Evolutionary conservation across 169 alveolate species (phyloP).

Genomic region (Plasmodium blacklocki): DNA sequence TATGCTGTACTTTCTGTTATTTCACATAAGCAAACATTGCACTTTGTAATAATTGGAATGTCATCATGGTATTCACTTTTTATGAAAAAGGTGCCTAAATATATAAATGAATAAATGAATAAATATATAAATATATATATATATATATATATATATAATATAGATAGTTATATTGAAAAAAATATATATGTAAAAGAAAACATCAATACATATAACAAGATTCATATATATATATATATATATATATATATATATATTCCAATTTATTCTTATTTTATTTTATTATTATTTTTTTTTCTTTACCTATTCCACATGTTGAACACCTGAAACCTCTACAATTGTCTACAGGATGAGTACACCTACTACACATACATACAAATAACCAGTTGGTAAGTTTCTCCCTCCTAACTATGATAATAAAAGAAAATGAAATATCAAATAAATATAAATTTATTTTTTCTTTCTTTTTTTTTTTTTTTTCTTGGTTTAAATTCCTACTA

Average conservation of each 20-base stretch:
- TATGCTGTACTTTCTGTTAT: conserved; percentile 59
- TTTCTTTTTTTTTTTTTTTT: background rate
- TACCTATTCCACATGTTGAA: conserved; percentile 85
- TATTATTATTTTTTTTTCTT: background rate
- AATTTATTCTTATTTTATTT: background rate
- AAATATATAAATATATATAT: background rate
- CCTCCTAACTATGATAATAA: conserved; percentile 79
- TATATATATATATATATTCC: background rate
- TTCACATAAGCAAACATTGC: conserved; percentile 56
- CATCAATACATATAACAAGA: no score
- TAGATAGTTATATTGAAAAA: background rate
- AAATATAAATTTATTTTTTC: background rate
- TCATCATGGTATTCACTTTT: conserved; percentile 54
- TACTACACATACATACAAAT: conserved; percentile 86
- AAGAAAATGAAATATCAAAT: background rate
- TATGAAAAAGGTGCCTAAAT: conserved; percentile 69
- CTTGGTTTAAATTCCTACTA: conserved; percentile 63
- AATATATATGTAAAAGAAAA: background rate
- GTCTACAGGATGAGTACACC: conserved; percentile 85
- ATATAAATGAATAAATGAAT: background rate
- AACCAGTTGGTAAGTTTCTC: conserved; percentile 88
- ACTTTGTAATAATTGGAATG: conserved; percentile 47
- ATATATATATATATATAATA: background rate
- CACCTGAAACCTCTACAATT: conserved; percentile 87
- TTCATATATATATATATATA: background rate